Evolutionary conservation across 805 yeast species (phyloP).

Genomic region (Sugiyamaella chiloensis): DNA sequence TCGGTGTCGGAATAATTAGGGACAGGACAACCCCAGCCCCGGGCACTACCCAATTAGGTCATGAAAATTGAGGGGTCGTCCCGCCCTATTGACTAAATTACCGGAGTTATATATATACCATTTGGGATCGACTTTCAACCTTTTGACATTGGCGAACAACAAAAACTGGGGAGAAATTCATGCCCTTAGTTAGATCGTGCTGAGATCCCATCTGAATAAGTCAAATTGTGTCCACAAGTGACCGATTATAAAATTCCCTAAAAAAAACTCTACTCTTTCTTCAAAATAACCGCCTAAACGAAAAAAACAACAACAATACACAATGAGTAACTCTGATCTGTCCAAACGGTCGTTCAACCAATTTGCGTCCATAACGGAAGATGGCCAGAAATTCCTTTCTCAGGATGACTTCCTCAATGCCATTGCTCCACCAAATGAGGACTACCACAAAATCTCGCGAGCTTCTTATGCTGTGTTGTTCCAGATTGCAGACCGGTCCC

Average conservation of each 20-base stretch:
- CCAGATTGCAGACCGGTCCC: constrained; percentile 70
- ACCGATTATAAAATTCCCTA: no score
- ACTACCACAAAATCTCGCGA: constrained; percentile 51
- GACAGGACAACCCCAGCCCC: constrained; percentile 3
- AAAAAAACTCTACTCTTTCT: no score
- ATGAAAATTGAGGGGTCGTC: constrained; percentile 3
- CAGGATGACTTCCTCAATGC: constrained; percentile 42
- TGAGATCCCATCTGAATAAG: no score
- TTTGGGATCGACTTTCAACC: neutral
- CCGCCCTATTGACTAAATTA: constrained; percentile 5
- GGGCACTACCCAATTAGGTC: neutral
- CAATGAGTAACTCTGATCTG: no score
- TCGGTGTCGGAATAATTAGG: constrained; percentile 4
- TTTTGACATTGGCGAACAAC: neutral
- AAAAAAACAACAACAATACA: no score
- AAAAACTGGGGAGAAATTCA: neutral
- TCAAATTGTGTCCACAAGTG: no score
- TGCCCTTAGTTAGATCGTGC: no score
- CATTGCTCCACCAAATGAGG: constrained; percentile 43
- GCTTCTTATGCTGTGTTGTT: constrained; percentile 70
- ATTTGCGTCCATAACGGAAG: constrained; percentile 25
- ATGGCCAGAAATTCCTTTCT: constrained; percentile 20
- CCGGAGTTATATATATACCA: neutral
- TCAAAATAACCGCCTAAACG: no score
- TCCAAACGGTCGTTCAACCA: constrained; percentile 21